Conservation (phyloP, 2,329 filamentous ascomycete genomes). For the Aspergillus neotritici region DNA sequence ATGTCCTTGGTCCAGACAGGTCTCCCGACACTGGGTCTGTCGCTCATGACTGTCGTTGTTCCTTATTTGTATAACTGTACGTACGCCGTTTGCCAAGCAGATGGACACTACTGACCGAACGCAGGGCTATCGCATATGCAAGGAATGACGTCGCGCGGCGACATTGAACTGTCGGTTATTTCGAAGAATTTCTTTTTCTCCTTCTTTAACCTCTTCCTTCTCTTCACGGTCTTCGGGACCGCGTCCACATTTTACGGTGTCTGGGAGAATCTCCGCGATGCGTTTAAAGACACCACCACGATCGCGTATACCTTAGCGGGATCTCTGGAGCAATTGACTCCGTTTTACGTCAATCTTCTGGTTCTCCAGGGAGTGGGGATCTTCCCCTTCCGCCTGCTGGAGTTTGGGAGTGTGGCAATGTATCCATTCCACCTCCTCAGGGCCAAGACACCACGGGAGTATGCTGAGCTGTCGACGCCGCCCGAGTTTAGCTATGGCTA, state of each 20-base stretch:
- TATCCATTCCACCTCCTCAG: conserved; percentile 74
- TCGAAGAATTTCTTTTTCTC: conserved; percentile 99
- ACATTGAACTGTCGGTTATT: conserved; percentile 89
- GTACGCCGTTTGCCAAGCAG: conserved; percentile 16
- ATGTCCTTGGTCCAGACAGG: conserved; percentile 79
- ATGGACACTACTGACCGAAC: conserved; percentile 9
- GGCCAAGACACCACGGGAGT: conserved; percentile 85
- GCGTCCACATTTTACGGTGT: conserved; percentile 67
- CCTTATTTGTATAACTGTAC: conserved; percentile 89
- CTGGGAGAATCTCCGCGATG: conserved; percentile 59
- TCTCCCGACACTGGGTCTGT: conserved; percentile 76
- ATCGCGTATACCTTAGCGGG: conserved; percentile 70
- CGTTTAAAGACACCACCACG: conserved; percentile 70
- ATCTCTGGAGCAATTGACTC: conserved; percentile 67
- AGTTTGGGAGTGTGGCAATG: conserved; percentile 77
- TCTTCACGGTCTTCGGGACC: conserved; percentile 84
- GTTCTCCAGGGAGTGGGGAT: conserved; percentile 90
- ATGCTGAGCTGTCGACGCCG: conserved; percentile 72
- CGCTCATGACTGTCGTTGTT: conserved; percentile 80
- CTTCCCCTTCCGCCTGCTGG: conserved; percentile 84
- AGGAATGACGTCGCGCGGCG: conserved; percentile 90
- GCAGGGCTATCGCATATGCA: conserved; percentile 73
- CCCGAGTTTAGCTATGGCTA: conserved; percentile 93
- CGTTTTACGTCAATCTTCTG: conserved; percentile 91
- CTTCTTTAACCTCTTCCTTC: conserved; percentile 97